A percentile compares a stretch with the other conserved stretches of the same genome.
Conservation (phyloP, 2,329 filamentous ascomycete genomes). For the Rhynchosporium agropyri region DNA sequence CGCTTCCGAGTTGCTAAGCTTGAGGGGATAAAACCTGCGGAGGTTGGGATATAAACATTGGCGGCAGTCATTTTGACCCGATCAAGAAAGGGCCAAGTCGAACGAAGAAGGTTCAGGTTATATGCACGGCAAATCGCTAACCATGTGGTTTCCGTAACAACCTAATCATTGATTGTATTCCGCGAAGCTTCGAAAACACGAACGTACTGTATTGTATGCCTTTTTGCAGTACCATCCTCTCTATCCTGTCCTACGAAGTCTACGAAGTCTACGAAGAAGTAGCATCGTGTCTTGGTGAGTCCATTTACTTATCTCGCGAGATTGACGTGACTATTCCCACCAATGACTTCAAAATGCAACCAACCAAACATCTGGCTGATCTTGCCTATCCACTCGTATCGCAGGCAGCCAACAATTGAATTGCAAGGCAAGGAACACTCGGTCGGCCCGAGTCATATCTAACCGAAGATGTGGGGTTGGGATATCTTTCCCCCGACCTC, state of each 20-base stretch:
- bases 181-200: not conserved
- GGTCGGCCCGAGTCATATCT: slow-evolving; percentile 5
- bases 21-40: not conserved
- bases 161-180: not conserved
- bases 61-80: not conserved
- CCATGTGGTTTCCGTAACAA: slow-evolving; percentile 6
- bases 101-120: not conserved
- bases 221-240: not conserved
- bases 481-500: slow-evolving; percentile 1
- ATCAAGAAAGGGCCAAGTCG: slow-evolving; percentile 7
- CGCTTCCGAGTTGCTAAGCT: slow-evolving; percentile 4
- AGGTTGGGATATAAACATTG: not conserved
- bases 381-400: not conserved
- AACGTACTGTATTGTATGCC: not conserved
- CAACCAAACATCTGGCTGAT: too few species aligned
- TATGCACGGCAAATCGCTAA: slow-evolving; percentile 3
- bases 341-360: not conserved
- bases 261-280: not conserved
- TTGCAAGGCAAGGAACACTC: not conserved
- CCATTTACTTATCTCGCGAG: not conserved
- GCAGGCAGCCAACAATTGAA: not conserved
- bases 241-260: not conserved
- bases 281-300: slow-evolving; percentile 1
- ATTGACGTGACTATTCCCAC: slow-evolving; percentile 9
- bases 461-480: not conserved